phyloP scores from a whole-genome alignment of 2,329 filamentous ascomycete genomes.

The Aspergillus pseudoglaucus region DNA sequence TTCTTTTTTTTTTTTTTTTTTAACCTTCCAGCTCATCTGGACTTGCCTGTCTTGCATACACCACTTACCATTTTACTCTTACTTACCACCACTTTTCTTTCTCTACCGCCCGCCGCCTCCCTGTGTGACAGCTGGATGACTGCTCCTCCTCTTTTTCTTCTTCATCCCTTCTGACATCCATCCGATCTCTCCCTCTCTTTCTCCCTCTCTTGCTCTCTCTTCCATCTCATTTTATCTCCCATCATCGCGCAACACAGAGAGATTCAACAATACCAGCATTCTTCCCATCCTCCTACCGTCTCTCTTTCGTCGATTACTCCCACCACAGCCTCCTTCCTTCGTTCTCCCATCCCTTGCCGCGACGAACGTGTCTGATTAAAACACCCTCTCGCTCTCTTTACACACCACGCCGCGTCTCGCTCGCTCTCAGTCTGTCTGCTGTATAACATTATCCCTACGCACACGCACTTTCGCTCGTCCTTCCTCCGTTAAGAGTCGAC shows the following conservation, averaged over 20 bases:
- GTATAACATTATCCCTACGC: not conserved
- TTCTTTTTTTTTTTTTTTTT: slow-evolving; percentile 5
- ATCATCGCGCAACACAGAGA: not conserved
- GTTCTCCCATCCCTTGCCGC: slow-evolving; percentile 26
- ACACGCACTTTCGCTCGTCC: not conserved
- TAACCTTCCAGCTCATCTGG: not conserved
- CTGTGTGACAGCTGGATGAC: slow-evolving; percentile 33
- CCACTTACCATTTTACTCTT: slow-evolving; percentile 4
- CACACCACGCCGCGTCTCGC: slow-evolving; percentile 11
- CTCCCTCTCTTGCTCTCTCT: slow-evolving; percentile 8
- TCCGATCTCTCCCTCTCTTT: slow-evolving; percentile 19
- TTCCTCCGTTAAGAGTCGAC: not conserved
- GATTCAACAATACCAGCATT: not conserved
- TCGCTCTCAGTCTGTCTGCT: no score
- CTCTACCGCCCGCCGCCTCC: slow-evolving; percentile 28
- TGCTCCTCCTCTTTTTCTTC: slow-evolving; percentile 31
- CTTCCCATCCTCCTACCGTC: not conserved
- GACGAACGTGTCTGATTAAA: slow-evolving; percentile 22
- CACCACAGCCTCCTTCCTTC: slow-evolving; percentile 16
- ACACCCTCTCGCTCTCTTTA: slow-evolving; percentile 20
- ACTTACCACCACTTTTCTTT: slow-evolving; percentile 14
- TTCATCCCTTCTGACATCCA: slow-evolving; percentile 29
- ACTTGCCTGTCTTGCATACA: no score
- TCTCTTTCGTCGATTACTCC: slow-evolving; percentile 1
- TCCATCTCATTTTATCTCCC: slow-evolving; percentile 3